Conservation (phyloP, 176 grass and related monocot genomes). For the Dendrocalamus sinicus region DNA sequence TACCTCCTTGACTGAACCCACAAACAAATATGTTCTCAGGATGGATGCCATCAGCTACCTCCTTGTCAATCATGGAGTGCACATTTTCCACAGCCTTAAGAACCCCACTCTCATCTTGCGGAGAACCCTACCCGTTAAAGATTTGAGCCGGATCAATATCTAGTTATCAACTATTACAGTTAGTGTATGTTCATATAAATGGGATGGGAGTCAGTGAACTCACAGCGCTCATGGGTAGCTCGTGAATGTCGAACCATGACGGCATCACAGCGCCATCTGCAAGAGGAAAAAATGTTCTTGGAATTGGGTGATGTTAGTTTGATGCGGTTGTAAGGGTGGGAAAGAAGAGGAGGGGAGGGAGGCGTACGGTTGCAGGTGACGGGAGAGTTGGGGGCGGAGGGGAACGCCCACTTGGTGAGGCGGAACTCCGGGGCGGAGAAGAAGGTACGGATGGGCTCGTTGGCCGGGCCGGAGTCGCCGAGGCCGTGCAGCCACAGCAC, state of each 20-base stretch:
- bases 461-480: slow-evolving; percentile 85
- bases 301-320: neutral
- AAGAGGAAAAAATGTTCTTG: neutral
- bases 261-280: slow-evolving; percentile 84
- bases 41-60: slow-evolving; percentile 65
- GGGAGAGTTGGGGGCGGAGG: slow-evolving; percentile 66
- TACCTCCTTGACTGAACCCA: slow-evolving; percentile 92
- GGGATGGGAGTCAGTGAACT: slow-evolving; percentile 33
- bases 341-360: neutral
- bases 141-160: slow-evolving; percentile 11
- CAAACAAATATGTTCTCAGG: slow-evolving; percentile 86
- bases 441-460: slow-evolving; percentile 85
- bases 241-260: slow-evolving; percentile 92
- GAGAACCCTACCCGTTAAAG: slow-evolving; percentile 61
- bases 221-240: slow-evolving; percentile 74
- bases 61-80: slow-evolving; percentile 87
- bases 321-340: neutral
- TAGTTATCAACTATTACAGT: neutral
- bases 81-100: slow-evolving; percentile 84
- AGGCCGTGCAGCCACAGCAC: slow-evolving; percentile 91
- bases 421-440: slow-evolving; percentile 80
- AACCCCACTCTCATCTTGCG: slow-evolving; percentile 72
- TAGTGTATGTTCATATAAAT: neutral
- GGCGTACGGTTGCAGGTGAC: slow-evolving; percentile 80
- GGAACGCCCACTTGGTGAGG: slow-evolving; percentile 74